Evolutionary conservation across 2,329 filamentous ascomycete genomes (phyloP).

Genomic region (Cercospora sp.): DNA sequence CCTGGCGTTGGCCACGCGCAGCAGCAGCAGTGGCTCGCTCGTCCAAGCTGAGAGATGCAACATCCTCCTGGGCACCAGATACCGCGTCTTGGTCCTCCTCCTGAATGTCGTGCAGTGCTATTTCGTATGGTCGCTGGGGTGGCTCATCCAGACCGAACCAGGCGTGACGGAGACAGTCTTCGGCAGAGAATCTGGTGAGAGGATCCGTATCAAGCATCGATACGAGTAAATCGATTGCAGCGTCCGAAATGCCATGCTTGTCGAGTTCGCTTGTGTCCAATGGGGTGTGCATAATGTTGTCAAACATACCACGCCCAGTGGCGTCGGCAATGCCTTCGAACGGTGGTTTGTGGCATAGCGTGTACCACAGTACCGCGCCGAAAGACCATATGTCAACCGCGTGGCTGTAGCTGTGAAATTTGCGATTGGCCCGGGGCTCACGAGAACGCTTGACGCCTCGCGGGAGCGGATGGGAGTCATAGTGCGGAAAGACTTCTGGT

Average conservation of each 20-base stretch:
- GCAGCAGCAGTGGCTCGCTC: slow-evolving; percentile 42
- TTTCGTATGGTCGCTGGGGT: slow-evolving; percentile 28
- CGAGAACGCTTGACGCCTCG: slow-evolving; percentile 60
- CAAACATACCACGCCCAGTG: slow-evolving; percentile 75
- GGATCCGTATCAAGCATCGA: slow-evolving; percentile 83
- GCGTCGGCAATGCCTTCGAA: slow-evolving; percentile 77
- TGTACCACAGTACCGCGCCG: slow-evolving; percentile 85
- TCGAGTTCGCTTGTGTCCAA: slow-evolving; percentile 68
- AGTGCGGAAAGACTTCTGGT: slow-evolving; percentile 90
- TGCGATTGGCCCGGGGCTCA: slow-evolving; percentile 49
- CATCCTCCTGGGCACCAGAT: slow-evolving; percentile 51
- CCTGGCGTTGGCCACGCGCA: slow-evolving; percentile 26
- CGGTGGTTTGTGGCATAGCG: slow-evolving; percentile 76
- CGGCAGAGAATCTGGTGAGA: slow-evolving; percentile 70
- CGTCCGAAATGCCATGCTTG: slow-evolving; percentile 59
- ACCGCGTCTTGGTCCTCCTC: slow-evolving; percentile 60
- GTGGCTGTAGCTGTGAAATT: slow-evolving; percentile 73
- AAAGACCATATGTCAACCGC: slow-evolving; percentile 97
- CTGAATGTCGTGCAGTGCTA: slow-evolving; percentile 46
- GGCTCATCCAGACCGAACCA: slow-evolving; percentile 61
- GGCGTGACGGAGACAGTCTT: slow-evolving; percentile 66
- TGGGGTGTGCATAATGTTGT: slow-evolving; percentile 79
- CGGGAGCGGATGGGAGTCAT: slow-evolving; percentile 63
- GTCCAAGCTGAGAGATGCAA: slow-evolving; percentile 65
- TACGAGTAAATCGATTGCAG: slow-evolving; percentile 71